phyloP scores from a whole-genome alignment of 2,329 filamentous ascomycete species.

The Pseudocercospora vitis region DNA sequence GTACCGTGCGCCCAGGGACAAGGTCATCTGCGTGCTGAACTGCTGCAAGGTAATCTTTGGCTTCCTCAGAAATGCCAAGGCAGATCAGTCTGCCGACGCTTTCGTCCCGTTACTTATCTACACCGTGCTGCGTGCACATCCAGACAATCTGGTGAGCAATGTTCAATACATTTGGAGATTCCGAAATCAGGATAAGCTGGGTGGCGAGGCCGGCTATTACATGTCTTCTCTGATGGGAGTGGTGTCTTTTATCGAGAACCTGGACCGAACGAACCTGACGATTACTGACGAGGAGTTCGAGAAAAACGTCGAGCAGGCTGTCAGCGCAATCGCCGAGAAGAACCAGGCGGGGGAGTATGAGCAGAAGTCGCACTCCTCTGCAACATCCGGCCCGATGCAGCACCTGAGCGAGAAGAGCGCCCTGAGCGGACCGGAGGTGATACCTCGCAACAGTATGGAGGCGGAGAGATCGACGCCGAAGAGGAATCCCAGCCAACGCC shows the following conservation, averaged over 20 bases:
- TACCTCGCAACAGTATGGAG: constrained; percentile 60
- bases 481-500: constrained; percentile 55
- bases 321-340: constrained; percentile 91
- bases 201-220: constrained; percentile 97
- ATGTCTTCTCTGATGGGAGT: constrained; percentile 93
- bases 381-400: constrained; percentile 37
- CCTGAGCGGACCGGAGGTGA: constrained; percentile 57
- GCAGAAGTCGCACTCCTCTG: constrained; percentile 34
- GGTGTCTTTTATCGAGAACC: constrained; percentile 93
- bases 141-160: constrained; percentile 93
- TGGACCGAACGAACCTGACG: constrained; percentile 90
- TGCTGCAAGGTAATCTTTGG: constrained; percentile 99
- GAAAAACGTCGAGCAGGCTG: constrained; percentile 90
- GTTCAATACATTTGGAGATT: constrained; percentile 98
- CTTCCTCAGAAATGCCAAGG: constrained; percentile 85
- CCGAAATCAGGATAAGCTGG: constrained; percentile 93
- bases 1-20: constrained; percentile 94
- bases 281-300: constrained; percentile 96
- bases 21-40: constrained; percentile 97
- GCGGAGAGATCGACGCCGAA: constrained; percentile 60
- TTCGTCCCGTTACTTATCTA: constrained; percentile 96
- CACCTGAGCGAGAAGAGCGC: constrained; percentile 51
- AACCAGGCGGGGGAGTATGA: constrained; percentile 63
- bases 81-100: constrained; percentile 91
- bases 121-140: constrained; percentile 90